Base-by-base conservation (phyloP, 306 rosid species). In the Pterocarpus santalinus region DNA sequence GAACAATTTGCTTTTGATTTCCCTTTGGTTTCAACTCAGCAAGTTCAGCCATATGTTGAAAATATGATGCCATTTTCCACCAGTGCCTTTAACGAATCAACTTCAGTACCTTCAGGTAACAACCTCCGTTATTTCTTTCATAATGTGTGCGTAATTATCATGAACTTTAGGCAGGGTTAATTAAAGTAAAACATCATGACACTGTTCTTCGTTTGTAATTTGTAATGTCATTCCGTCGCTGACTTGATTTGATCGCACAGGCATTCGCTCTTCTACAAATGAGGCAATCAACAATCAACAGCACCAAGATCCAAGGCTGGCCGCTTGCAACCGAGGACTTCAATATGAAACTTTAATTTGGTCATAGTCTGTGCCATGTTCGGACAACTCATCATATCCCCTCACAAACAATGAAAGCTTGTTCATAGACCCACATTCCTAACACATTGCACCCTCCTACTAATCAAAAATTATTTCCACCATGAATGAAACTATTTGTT, bases 81-180 rank as follows among this genome's bases (percentile, higher is more conserved):
- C 61, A 9, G 41, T 72, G 9, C 5, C 15, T 22, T 10, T 9
- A 63, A 44, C 10, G 30, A n/a, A 30, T 16, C 61, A 39, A 51
- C 74, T 53, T 44, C 74, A 16, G 9, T 55, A 5, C n/a, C 68
- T 39, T 68, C 69, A 55, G 80, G 85, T 81, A 56, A 64, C 53
- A 30, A 80, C 44, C 49, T 55, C 33, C 10, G 41, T 55, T n/a
- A 16, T n/a, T 41, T 53, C 22, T 51, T 64, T 10, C 65, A 16
- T 44, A 28, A 8, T 22, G 3, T 49, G 63, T 47, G 11, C 41
- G 5, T 22, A 22, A 22, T 46, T 35, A 38, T 56, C 17, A 8
- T 6, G 22, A 11, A 55, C 30, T 10, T 2, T 0, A 44, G 55
- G 0, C 36, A 12, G 1, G 38, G 5, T 44, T 22, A 46, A 22